Percentiles rank a stretch among this genome's conserved stretches.
phyloP scores from a whole-genome alignment of 495 filamentous ascomycete genomes.

The Baudoinia panamericana region DNA sequence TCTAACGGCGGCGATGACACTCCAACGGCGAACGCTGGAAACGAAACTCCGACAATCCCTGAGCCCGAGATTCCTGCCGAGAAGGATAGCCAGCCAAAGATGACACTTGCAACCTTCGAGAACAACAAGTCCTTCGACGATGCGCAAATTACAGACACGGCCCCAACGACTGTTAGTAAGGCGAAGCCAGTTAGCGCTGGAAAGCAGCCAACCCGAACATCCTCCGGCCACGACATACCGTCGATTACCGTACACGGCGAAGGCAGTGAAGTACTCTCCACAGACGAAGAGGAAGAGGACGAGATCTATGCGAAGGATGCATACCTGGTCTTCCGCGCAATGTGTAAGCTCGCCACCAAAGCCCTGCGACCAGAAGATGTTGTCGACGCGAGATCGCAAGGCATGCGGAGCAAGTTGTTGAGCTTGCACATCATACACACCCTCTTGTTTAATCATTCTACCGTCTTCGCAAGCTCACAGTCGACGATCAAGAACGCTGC shows the following conservation, averaged over 20 bases:
- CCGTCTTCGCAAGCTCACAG: conserved; percentile 74
- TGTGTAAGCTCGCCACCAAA: conserved; percentile 95
- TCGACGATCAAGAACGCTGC: conserved; percentile 80
- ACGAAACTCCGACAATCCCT: conserved; percentile 32
- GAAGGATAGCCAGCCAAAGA: conserved; percentile 56
- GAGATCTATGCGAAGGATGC: conserved; percentile 94
- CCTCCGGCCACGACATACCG: conserved; percentile 37
- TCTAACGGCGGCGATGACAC: conserved; percentile 26
- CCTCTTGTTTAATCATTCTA: conserved; percentile 78
- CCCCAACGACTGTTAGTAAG: conserved; percentile 80
- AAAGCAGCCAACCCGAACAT: conserved; percentile 37
- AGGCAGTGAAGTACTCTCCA: conserved; percentile 38
- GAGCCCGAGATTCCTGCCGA: conserved; percentile 44
- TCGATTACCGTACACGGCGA: conserved; percentile 31
- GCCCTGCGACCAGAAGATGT: conserved; percentile 76
- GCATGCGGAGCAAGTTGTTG: conserved; percentile 93
- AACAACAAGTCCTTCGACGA: conserved; percentile 89
- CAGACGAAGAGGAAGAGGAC: conserved; percentile 87
- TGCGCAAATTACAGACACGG: conserved; percentile 76
- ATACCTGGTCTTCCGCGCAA: conserved; percentile 90
- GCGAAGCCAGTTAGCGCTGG: conserved; percentile 38
- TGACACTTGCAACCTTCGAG: conserved; percentile 92
- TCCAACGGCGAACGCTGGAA: conserved; percentile 11
- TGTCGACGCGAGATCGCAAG: conserved; percentile 79
- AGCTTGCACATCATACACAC: conserved; percentile 91